phyloP scores from a whole-genome alignment of 495 filamentous ascomycete genomes.

The Hamigera avellanea region DNA sequence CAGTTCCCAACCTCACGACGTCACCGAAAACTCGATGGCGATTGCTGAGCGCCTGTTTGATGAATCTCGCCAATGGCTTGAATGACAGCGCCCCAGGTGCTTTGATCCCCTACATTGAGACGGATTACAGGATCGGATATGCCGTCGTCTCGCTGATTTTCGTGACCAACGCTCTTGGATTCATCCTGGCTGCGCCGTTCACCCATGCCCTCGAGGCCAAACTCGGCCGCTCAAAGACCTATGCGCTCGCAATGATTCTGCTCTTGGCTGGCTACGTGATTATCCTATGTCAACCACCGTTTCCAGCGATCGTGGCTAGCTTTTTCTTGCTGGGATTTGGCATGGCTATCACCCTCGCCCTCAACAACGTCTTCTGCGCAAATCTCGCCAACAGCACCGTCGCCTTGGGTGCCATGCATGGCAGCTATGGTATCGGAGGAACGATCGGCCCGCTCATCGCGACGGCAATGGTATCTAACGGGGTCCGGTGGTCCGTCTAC shows the following conservation, averaged over 20 bases:
- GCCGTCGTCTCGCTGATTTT: conserved; percentile 69
- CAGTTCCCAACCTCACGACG: conserved; percentile 36
- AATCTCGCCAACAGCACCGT: conserved; percentile 52
- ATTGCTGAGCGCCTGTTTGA: conserved; percentile 16
- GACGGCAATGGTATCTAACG: conserved; percentile 38
- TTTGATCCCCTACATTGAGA: conserved; percentile 66
- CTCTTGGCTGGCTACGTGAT: conserved; percentile 48
- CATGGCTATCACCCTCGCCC: conserved; percentile 51
- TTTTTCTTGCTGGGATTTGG: conserved; percentile 62
- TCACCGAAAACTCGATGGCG: conserved; percentile 42
- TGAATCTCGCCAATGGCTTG: conserved; percentile 40
- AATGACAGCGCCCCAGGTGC: conserved; percentile 56
- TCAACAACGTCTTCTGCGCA: conserved; percentile 66
- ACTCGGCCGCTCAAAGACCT: conserved; percentile 51
- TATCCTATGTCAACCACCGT: conserved; percentile 55
- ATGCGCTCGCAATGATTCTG: conserved; percentile 41
- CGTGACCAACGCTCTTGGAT: conserved; percentile 66
- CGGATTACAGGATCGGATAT: conserved; percentile 59
- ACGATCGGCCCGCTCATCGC: conserved; percentile 59
- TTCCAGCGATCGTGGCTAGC: conserved; percentile 48
- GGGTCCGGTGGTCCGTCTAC: conserved; percentile 23
- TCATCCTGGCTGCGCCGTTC: conserved; percentile 58
- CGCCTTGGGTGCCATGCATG: conserved; percentile 53
- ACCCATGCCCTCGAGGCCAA: conserved; percentile 34
- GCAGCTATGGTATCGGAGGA: conserved; percentile 63